These are phyloP conservation scores for Galeopsis tetrahit DNA, from an alignment of 257 asterid genomes.

Conservation along the genomic window DNA sequence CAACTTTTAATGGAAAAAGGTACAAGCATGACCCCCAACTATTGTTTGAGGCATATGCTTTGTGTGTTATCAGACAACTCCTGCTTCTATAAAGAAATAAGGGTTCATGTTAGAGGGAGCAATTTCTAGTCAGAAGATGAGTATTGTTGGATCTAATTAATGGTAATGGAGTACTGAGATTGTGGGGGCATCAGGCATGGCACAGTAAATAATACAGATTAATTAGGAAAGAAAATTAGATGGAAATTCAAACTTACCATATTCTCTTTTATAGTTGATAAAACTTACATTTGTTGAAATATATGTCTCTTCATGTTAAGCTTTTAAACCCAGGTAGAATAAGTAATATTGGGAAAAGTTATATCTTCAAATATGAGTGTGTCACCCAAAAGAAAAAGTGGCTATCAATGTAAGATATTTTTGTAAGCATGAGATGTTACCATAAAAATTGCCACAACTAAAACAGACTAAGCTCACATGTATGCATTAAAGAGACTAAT, in stretches of 20 bases:
- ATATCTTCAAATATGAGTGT: background rate
- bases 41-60: too few species aligned
- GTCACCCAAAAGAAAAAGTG: background rate
- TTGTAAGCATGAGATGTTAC: slow-evolving; percentile 18
- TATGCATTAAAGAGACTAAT: slow-evolving; percentile 15
- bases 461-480: slow-evolving; percentile 17
- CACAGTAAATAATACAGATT: background rate
- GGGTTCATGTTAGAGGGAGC: background rate
- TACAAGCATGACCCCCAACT: too few species aligned
- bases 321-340: slow-evolving; percentile 14
- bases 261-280: background rate
- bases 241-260: slow-evolving; percentile 9
- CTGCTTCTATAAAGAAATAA: too few species aligned
- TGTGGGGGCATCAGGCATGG: too few species aligned
- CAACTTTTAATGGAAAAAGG: too few species aligned
- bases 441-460: background rate
- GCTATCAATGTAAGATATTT: background rate
- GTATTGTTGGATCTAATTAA: slow-evolving; percentile 6
- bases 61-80: background rate
- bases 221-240: slow-evolving; percentile 13
- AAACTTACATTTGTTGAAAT: background rate
- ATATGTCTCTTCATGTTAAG: slow-evolving; percentile 10
- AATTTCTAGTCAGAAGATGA: background rate
- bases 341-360: background rate
- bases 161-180: too few species aligned